A percentile compares a stretch with the other conserved stretches of the same genome.
phyloP scores from a whole-genome alignment of 2,329 filamentous ascomycete species.

The Didymella segeticola region DNA sequence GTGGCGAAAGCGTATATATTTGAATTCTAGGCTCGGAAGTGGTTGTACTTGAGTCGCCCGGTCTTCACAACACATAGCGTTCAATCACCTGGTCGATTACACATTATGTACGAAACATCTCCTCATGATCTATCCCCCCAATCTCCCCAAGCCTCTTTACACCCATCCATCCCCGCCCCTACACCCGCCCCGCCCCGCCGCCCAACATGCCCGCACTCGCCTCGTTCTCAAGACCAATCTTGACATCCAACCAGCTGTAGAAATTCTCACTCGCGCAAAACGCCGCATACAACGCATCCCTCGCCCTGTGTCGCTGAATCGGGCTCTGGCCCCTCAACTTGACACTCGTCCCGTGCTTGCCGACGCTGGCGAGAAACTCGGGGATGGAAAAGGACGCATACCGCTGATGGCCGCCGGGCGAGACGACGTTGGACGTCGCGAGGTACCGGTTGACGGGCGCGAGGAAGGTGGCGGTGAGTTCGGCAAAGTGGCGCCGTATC shows the following conservation, averaged over 20 bases:
- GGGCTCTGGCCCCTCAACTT: slow-evolving; percentile 49
- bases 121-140: no score
- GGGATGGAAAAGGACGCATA: slow-evolving; percentile 50
- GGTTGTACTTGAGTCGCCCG: no score
- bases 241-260: slow-evolving; percentile 53
- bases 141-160: no score
- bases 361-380: slow-evolving; percentile 47
- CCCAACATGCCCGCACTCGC: slow-evolving; percentile 48
- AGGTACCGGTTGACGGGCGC: slow-evolving; percentile 51
- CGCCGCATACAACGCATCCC: slow-evolving; percentile 47
- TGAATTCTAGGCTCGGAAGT: no score
- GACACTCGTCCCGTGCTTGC: slow-evolving; percentile 49
- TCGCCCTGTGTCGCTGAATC: slow-evolving; percentile 45
- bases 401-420: slow-evolving; percentile 45
- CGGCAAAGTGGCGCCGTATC: slow-evolving; percentile 51
- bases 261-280: slow-evolving; percentile 51
- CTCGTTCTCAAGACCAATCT: slow-evolving; percentile 50
- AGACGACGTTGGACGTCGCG: slow-evolving; percentile 44
- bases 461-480: slow-evolving; percentile 51
- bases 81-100: no score
- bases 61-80: no score
- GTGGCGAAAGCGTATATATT: no score
- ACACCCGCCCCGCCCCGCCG: neutral
- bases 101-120: slow-evolving; percentile 1
- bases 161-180: neutral